Conservation (phyloP, 495 filamentous ascomycete species). For the Aspergillus campestris region DNA sequence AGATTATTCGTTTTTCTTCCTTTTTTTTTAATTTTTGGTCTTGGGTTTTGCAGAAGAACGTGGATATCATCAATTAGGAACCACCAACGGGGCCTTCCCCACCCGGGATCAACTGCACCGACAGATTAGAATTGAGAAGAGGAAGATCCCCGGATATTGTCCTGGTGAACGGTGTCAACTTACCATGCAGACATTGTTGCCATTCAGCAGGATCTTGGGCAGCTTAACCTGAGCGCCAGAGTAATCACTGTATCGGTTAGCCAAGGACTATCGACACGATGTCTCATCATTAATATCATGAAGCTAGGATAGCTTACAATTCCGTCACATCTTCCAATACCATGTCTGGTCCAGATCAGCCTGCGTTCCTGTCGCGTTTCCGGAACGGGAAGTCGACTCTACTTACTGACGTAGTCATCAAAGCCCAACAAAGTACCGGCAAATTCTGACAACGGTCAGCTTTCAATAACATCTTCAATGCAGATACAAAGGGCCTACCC, state of each 20-base stretch:
- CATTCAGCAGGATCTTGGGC: constrained; percentile 90
- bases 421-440: constrained; percentile 88
- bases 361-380: not conserved
- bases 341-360: constrained; percentile 62
- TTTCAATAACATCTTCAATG: not conserved
- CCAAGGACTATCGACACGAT: not conserved
- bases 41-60: not conserved
- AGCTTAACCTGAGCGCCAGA: constrained; percentile 77
- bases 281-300: not conserved
- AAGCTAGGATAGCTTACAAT: constrained; percentile 56
- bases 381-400: constrained; percentile 2
- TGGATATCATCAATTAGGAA: constrained; percentile 16
- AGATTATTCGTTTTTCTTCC: too few species aligned
- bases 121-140: constrained; percentile 6
- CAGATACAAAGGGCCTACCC: constrained; percentile 40
- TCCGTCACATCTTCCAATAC: constrained; percentile 95
- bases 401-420: constrained; percentile 99
- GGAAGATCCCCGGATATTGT: not conserved
- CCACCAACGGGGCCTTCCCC: constrained; percentile 61
- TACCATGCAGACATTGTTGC: constrained; percentile 99
- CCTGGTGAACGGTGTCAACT: not conserved
- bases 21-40: too few species aligned
- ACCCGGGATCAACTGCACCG: constrained; percentile 69
- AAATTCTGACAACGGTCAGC: constrained; percentile 59
- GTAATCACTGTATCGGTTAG: constrained; percentile 63